phyloP scores from a whole-genome alignment of 768 basidiomycete species.

The Tricholoma sp. region DNA sequence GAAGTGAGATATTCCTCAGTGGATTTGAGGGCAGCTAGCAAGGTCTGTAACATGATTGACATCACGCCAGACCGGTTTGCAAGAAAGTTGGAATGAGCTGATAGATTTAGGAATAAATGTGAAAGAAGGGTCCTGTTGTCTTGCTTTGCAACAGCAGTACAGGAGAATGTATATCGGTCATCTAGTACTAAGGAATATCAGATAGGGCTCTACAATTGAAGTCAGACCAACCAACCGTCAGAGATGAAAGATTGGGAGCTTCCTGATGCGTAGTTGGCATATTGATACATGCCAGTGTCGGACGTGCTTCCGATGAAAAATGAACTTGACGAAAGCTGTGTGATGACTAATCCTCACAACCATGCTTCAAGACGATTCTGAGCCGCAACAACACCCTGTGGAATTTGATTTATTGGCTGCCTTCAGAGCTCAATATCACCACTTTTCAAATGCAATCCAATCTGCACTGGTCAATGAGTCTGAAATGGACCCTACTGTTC shows the following conservation, averaged over 20 bases:
- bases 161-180: background rate
- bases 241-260: background rate
- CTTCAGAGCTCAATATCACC: background rate
- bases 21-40: background rate
- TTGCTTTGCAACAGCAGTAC: background rate
- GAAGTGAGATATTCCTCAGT: background rate
- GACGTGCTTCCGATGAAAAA: too few relatives aligned
- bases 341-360: background rate
- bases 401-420: background rate
- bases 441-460: background rate
- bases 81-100: background rate
- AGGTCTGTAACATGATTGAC: background rate
- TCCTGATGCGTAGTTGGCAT: background rate
- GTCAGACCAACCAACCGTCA: background rate
- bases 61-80: background rate
- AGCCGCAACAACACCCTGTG: background rate
- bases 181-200: background rate
- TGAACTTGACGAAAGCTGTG: background rate
- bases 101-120: background rate
- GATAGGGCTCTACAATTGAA: background rate
- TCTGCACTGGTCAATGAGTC: background rate
- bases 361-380: background rate
- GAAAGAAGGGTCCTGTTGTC: background rate
- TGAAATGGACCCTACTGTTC: constrained; percentile 1
- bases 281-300: background rate